These are phyloP conservation scores for Monilinia fructigena DNA, from an alignment of 2,329 filamentous ascomycete genomes.

Conservation along the genomic window DNA sequence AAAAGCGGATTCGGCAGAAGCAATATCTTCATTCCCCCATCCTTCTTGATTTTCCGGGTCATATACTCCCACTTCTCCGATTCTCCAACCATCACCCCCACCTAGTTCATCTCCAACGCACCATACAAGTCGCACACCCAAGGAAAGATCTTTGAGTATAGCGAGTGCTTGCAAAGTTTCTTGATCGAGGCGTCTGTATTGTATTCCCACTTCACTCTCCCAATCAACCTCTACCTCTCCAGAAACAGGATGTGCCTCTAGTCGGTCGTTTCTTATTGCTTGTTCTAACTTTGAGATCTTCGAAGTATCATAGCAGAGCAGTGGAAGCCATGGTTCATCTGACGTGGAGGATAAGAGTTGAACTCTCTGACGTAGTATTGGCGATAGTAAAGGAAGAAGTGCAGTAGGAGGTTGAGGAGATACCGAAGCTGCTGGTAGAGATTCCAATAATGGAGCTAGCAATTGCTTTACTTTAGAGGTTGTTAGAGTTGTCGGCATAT, in stretches of 20 bases:
- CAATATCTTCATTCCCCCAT: slow-evolving; percentile 51
- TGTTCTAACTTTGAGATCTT: slow-evolving; percentile 56
- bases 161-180: slow-evolving; percentile 73
- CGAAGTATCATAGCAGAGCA: slow-evolving; percentile 65
- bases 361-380: slow-evolving; percentile 64
- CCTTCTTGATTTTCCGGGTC: slow-evolving; percentile 54
- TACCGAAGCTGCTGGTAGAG: slow-evolving; percentile 57
- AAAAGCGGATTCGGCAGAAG: slow-evolving; percentile 61
- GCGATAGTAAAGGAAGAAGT: slow-evolving; percentile 60
- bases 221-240: slow-evolving; percentile 72
- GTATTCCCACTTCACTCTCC: slow-evolving; percentile 63
- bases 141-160: slow-evolving; percentile 57
- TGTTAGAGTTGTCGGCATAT: slow-evolving; percentile 38
- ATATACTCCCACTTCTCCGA: slow-evolving; percentile 65
- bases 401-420: slow-evolving; percentile 57
- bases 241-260: slow-evolving; percentile 79
- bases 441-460: slow-evolving; percentile 57
- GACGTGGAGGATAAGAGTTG: slow-evolving; percentile 61
- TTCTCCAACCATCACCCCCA: slow-evolving; percentile 64
- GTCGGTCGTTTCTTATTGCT: slow-evolving; percentile 58
- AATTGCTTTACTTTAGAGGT: slow-evolving; percentile 50
- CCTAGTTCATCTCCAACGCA: slow-evolving; percentile 59
- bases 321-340: slow-evolving; percentile 68
- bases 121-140: slow-evolving; percentile 68
- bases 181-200: slow-evolving; percentile 67